Conservation (phyloP, 2,329 filamentous ascomycete genomes). For the Mycogone perniciosa region DNA sequence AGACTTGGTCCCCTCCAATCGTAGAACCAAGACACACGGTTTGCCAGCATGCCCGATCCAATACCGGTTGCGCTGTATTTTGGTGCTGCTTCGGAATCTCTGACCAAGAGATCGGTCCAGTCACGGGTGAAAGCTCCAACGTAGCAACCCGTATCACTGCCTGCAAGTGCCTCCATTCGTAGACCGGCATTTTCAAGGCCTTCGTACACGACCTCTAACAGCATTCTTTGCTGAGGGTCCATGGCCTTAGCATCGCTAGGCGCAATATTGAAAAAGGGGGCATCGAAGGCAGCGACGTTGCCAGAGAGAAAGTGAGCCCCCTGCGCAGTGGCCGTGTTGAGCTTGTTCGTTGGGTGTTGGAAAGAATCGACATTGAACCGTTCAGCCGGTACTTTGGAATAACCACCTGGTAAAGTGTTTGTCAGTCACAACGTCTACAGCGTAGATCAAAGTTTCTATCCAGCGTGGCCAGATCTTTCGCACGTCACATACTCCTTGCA, state of each 20-base stretch:
- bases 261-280: constrained; percentile 19
- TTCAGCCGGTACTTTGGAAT: too few relatives aligned
- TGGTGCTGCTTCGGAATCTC: constrained; percentile 21
- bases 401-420: too few relatives aligned
- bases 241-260: constrained; percentile 19
- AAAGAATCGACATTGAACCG: too few relatives aligned
- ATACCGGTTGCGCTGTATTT: constrained; percentile 26
- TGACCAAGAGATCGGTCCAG: constrained; percentile 26
- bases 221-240: constrained; percentile 25
- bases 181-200: constrained; percentile 19
- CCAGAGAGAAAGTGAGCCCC: too few relatives aligned
- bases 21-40: constrained; percentile 33
- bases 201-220: constrained; percentile 23
- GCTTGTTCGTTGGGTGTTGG: too few relatives aligned
- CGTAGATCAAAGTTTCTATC: too few relatives aligned
- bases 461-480: too few relatives aligned
- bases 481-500: too few relatives aligned
- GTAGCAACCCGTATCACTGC: constrained; percentile 31
- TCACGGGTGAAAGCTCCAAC: constrained; percentile 27
- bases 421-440: too few relatives aligned
- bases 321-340: too few relatives aligned
- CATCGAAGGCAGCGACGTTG: constrained; percentile 19
- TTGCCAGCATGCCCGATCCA: constrained; percentile 25
- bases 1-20: constrained; percentile 27
- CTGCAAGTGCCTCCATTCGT: constrained; percentile 7